These are phyloP conservation scores for Aspergillus avenaceus DNA, from an alignment of 495 filamentous ascomycete genomes.

Conservation along the genomic window DNA sequence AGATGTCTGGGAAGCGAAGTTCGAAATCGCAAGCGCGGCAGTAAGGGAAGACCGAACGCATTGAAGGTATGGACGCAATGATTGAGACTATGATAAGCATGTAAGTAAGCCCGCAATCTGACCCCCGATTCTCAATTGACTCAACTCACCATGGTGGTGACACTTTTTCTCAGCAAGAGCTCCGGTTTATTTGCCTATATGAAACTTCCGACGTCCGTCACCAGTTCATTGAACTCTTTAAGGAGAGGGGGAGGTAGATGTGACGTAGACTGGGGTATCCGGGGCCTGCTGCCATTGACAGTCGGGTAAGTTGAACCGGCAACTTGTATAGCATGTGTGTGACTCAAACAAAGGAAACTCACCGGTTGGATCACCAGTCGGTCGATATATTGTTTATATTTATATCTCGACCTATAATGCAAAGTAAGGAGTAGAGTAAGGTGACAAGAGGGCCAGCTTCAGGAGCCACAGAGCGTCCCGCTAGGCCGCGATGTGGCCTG, in stretches of 20 bases:
- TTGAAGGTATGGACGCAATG: constrained; percentile 93
- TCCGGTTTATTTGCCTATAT: no score
- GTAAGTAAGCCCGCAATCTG: no score
- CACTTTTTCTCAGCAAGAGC: no score
- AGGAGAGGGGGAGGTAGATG: no score
- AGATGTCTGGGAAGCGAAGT: constrained; percentile 94
- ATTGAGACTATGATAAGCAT: constrained; percentile 72
- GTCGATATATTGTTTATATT: neutral
- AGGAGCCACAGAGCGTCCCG: constrained; percentile 24
- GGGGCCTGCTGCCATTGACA: neutral
- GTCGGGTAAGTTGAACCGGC: neutral
- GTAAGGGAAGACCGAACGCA: constrained; percentile 92
- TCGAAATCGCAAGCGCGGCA: constrained; percentile 88
- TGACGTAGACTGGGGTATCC: constrained; percentile 13
- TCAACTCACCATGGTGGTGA: constrained; percentile 17
- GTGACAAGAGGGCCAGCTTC: constrained; percentile 9
- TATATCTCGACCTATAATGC: neutral
- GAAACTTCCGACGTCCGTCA: no score
- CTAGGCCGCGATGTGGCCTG: constrained; percentile 22
- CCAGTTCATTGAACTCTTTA: no score
- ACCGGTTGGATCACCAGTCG: neutral
- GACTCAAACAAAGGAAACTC: neutral
- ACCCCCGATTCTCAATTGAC: neutral
- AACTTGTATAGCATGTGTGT: neutral
- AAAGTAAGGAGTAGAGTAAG: neutral